Percentiles rank a stretch among this genome's conserved stretches.
Conservation (phyloP, 2,329 filamentous ascomycete species). For the Cladosporium sp. region DNA sequence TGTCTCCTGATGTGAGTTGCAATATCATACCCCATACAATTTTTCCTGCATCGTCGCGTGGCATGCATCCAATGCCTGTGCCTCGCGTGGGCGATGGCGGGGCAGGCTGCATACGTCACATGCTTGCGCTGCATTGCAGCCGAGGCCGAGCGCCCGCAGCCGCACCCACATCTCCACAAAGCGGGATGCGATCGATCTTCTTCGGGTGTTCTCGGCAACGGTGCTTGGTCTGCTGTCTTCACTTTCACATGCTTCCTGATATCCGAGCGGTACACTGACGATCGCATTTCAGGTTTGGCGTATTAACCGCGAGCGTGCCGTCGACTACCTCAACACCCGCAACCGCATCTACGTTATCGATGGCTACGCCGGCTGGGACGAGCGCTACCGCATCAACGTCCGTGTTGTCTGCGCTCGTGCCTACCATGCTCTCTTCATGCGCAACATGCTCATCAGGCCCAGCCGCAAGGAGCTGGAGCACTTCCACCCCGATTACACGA, state of each 20-base stretch:
- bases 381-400: conserved; percentile 95
- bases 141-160: conserved; percentile 1
- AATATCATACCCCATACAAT: not conserved
- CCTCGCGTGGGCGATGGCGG: conserved; percentile 7
- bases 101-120: conserved; percentile 14
- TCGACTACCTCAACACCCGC: conserved; percentile 98
- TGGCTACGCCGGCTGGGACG: conserved; percentile 96
- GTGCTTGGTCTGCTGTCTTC: conserved; percentile 6
- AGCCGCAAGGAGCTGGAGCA: conserved; percentile 85
- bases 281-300: conserved; percentile 75
- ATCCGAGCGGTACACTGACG: not conserved
- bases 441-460: conserved; percentile 99
- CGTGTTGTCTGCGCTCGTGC: conserved; percentile 97
- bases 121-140: not conserved
- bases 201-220: conserved; percentile 12
- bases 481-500: conserved; percentile 99
- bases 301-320: conserved; percentile 97
- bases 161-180: not conserved
- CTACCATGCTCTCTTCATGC: conserved; percentile 99
- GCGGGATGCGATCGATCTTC: not conserved
- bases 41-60: conserved; percentile 6
- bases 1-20: conserved; percentile 83
- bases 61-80: conserved; percentile 4
- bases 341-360: conserved; percentile 99
- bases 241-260: conserved; percentile 10